phyloP scores from a whole-genome alignment of 75 land plant species.

The Isoetes taiwanensis region DNA sequence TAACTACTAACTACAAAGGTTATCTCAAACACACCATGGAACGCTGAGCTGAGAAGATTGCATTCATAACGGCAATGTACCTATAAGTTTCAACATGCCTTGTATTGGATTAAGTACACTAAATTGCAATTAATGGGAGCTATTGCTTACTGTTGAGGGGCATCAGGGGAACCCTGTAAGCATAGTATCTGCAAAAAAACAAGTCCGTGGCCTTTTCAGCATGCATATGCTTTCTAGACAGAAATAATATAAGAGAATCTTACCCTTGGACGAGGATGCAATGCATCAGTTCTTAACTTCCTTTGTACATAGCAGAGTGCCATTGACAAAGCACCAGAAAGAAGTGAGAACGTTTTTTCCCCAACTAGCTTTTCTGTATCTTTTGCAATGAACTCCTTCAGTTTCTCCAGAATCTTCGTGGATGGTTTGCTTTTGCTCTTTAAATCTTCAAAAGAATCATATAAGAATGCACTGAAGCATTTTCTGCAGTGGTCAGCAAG shows the following conservation, averaged over 20 bases:
- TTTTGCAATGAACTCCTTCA: slow-evolving; percentile 51
- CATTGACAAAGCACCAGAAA: slow-evolving; percentile 85
- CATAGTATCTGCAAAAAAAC: slow-evolving; percentile 59
- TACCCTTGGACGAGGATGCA: slow-evolving; percentile 87
- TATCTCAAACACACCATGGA: slow-evolving; percentile 42
- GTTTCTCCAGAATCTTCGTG: slow-evolving; percentile 28
- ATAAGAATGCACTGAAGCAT: slow-evolving; percentile 12
- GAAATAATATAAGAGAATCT: slow-evolving; percentile 14
- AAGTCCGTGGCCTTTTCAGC: slow-evolving; percentile 2
- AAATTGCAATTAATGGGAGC: not conserved
- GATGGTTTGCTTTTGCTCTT: slow-evolving; percentile 15
- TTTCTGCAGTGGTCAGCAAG: not conserved
- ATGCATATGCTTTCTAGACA: not conserved
- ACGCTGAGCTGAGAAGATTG: slow-evolving; percentile 94
- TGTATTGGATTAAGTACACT: not conserved
- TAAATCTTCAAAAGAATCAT: slow-evolving; percentile 15
- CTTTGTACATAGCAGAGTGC: slow-evolving; percentile 98
- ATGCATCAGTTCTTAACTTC: slow-evolving; percentile 44
- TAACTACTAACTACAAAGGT: not conserved
- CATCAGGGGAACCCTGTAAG: slow-evolving; percentile 90
- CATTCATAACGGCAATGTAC: slow-evolving; percentile 94
- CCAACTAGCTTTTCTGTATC: slow-evolving; percentile 9
- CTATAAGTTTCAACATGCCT: slow-evolving; percentile 25
- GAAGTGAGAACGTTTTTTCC: slow-evolving; percentile 29
- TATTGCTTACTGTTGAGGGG: slow-evolving; percentile 85